Conservation (phyloP, 257 asterid species). For the Ophiorrhiza pumila region DNA sequence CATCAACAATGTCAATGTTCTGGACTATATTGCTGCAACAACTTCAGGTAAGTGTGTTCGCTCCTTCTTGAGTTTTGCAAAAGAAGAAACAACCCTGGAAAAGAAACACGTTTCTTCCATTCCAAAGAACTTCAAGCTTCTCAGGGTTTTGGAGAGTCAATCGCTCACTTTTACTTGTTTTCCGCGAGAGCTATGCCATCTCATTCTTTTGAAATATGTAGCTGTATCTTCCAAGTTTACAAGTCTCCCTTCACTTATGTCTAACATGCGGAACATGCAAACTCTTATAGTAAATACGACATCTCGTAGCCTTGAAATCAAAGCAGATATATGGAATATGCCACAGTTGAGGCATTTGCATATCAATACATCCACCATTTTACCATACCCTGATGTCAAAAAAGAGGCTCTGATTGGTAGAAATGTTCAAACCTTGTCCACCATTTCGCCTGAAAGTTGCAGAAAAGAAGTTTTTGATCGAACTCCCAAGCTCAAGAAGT, state of each 20-base stretch:
- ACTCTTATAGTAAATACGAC: conserved; percentile 29
- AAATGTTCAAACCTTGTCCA: conserved; percentile 32
- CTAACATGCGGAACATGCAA: conserved; percentile 33
- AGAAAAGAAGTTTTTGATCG: conserved; percentile 13
- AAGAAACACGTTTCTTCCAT: not conserved
- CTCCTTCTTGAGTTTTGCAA: conserved; percentile 10
- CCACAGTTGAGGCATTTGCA: conserved; percentile 29
- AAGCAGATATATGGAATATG: conserved; percentile 36
- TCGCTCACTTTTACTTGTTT: conserved; percentile 8
- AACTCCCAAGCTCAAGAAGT: not conserved
- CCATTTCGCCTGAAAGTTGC: conserved; percentile 28
- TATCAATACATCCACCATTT: conserved; percentile 30
- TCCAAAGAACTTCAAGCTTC: not conserved
- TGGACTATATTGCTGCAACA: conserved; percentile 11
- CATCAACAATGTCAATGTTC: conserved; percentile 10
- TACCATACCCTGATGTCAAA: not conserved
- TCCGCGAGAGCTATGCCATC: conserved; percentile 15
- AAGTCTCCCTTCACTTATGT: conserved; percentile 22
- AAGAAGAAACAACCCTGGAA: not conserved
- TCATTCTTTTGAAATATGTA: conserved; percentile 40
- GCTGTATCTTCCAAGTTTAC: conserved; percentile 15
- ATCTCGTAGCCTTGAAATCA: conserved; percentile 11
- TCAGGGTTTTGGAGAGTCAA: conserved; percentile 3
- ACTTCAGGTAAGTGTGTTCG: conserved; percentile 18
- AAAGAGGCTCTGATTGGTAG: not conserved